Evolutionary conservation across 129 eudicot species (phyloP).

Genomic region (Rutidosis leptorrhynchoides): DNA sequence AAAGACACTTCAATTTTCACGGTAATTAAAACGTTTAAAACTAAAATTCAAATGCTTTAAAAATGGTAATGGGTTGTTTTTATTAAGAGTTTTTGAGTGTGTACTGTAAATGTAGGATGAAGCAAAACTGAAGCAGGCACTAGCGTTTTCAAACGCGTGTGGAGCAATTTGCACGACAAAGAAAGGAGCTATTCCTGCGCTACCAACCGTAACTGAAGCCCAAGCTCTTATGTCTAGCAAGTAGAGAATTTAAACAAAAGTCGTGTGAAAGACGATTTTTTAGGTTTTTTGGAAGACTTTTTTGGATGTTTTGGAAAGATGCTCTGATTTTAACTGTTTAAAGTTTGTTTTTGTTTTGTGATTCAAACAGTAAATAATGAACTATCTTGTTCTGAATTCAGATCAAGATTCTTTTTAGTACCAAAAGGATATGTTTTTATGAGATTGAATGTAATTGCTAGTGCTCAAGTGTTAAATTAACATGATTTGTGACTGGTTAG

Average conservation of each 20-base stretch:
- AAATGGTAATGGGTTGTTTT: neutral
- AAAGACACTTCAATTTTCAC: constrained; percentile 46
- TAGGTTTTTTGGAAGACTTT: constrained; percentile 8
- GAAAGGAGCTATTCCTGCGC: constrained; percentile 75
- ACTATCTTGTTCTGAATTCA: constrained; percentile 7
- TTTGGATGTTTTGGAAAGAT: neutral
- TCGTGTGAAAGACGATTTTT: neutral
- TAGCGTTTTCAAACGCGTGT: constrained; percentile 60
- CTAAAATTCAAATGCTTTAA: neutral
- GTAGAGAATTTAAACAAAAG: neutral
- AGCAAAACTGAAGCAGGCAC: constrained; percentile 45
- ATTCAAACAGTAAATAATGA: constrained; percentile 18
- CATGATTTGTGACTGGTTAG: neutral
- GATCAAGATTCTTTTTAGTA: neutral
- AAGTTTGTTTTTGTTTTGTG: constrained; percentile 8
- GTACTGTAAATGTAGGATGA: constrained; percentile 40
- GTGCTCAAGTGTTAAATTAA: neutral
- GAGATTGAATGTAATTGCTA: constrained; percentile 9
- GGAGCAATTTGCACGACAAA: constrained; percentile 63
- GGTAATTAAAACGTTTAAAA: constrained; percentile 24
- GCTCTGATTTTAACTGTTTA: constrained; percentile 4
- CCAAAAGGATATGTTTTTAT: constrained; percentile 10
- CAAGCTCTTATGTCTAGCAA: constrained; percentile 42
- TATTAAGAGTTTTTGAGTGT: neutral
- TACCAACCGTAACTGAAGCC: constrained; percentile 51